A percentile compares a stretch with the other conserved stretches of the same genome.
These are phyloP conservation scores for Bolboschoenoplectus hybrid DNA, from an alignment of 202 grass and related monocot species.

Conservation along the genomic window DNA sequence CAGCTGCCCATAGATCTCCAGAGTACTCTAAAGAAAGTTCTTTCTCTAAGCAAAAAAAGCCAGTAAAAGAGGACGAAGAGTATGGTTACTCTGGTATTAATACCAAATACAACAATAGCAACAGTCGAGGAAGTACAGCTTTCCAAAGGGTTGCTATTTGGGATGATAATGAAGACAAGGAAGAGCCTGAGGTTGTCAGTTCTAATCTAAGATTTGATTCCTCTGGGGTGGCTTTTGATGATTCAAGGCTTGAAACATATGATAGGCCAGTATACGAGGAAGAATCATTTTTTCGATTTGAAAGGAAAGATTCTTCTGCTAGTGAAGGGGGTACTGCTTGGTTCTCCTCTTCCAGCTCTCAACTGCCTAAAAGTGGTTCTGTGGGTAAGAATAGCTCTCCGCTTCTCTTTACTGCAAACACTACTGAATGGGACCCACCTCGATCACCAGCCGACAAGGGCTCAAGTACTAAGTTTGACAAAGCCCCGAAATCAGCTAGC, in stretches of 20 bases:
- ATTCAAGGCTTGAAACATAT: conserved; percentile 11
- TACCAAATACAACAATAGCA: conserved; percentile 25
- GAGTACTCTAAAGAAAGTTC: conserved; percentile 16
- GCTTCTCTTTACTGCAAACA: conserved; percentile 4
- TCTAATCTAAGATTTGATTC: conserved; percentile 28
- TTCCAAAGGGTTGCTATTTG: background rate
- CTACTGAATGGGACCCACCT: conserved; percentile 23
- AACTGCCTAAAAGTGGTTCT: conserved; percentile 18
- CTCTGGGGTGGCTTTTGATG: background rate
- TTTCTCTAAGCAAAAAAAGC: conserved; percentile 16
- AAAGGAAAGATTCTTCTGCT: conserved; percentile 21
- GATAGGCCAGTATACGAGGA: conserved; percentile 13
- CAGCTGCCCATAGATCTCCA: background rate
- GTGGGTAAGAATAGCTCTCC: background rate
- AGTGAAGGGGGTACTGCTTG: background rate
- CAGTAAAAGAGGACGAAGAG: conserved; percentile 14
- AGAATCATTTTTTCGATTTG: conserved; percentile 3
- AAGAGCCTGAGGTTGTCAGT: conserved; percentile 6
- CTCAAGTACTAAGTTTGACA: background rate
- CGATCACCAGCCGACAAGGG: background rate
- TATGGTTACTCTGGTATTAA: background rate
- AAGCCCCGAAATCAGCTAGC: conserved; percentile 17
- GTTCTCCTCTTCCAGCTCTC: conserved; percentile 25
- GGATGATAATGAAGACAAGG: conserved; percentile 6
- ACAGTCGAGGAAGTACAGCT: background rate